Base-by-base conservation (phyloP, 208 protist species). In the Wallacemonas collosoma region DNA sequence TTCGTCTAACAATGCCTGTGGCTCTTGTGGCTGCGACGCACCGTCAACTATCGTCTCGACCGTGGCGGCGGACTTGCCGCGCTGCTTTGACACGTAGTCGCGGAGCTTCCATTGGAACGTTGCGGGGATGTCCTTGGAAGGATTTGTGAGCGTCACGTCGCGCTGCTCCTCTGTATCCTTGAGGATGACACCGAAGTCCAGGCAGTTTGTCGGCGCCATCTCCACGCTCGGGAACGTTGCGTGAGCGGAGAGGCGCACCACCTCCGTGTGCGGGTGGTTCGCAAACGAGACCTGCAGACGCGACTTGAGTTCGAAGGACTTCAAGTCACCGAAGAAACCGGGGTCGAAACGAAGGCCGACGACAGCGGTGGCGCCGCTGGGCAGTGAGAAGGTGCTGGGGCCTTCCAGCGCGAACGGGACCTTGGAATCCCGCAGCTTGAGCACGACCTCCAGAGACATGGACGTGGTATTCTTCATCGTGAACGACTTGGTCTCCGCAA, bases 121-220 rank as follows among this genome's bases (percentile, higher is more conserved):
- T 7, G 95, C 93, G 8, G 89, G 64, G 9, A 98, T 71, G 44
- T 81, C 82, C 8, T 60, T 65, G 3, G 90, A 97, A 2, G 81
- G 71, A 81, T 99, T 99, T 7, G 70, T 86, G 26, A 98, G 71
- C 70, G 74, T 81, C 35, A 99, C 70, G 7, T 79, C 66, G 39
- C 79, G 77, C 7, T 85, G 80, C 70, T 82, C 75, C 71, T 98
- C 89, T 7, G 95, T 97, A 71, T 99, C 88, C 57, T 90, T 88
- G 56, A 99, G 73, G 56, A 99, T 85, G 50, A 86, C 89, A 14
- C 97, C 97, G 83, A 99, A 99, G 69, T 98, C 93, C 51, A 98
- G 38, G 36, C 44, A 38, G 35, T 44, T 57, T 14, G 74, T 43
- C 0, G 88, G 89, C 40, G 89, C 84, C 45, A 98, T 69, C 38